A percentile compares a stretch with the other conserved stretches of the same genome.
phyloP scores from a whole-genome alignment of 2,329 filamentous ascomycete species.

The Colletotrichum endophyticum region DNA sequence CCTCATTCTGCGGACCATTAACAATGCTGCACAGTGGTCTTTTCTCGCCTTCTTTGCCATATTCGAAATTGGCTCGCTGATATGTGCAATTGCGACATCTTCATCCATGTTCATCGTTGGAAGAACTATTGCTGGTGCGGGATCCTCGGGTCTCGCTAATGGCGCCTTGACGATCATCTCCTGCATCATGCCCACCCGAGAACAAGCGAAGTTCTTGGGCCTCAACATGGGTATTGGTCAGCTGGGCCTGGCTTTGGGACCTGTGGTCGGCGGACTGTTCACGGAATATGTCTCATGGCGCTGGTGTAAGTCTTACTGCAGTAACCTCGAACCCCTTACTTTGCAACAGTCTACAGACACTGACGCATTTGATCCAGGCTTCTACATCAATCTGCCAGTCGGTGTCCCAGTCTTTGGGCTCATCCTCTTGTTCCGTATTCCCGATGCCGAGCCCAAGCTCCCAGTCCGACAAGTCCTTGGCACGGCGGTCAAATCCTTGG shows the following conservation, averaged over 20 bases:
- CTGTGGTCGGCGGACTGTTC: constrained; percentile 32
- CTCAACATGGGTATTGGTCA: constrained; percentile 26
- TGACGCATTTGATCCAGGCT: constrained; percentile 6
- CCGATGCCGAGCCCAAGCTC: constrained; percentile 23
- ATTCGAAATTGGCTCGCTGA: constrained; percentile 60
- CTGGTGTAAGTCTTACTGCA: constrained; percentile 24
- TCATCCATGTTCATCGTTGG: constrained; percentile 60
- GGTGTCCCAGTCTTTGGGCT: constrained; percentile 21
- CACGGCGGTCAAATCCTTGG: constrained; percentile 30
- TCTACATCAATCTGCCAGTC: constrained; percentile 30
- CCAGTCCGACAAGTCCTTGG: neutral
- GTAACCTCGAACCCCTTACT: neutral
- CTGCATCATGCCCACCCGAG: constrained; percentile 40
- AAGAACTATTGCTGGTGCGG: constrained; percentile 57
- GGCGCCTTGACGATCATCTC: constrained; percentile 57
- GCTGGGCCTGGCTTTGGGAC: constrained; percentile 25
- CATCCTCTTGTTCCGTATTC: constrained; percentile 18
- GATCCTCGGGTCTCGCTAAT: constrained; percentile 55
- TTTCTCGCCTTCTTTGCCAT: constrained; percentile 48
- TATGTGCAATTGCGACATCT: constrained; percentile 55
- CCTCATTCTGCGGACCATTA: neutral
- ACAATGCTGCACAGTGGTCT: constrained; percentile 31
- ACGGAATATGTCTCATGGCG: constrained; percentile 26
- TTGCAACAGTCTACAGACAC: neutral
- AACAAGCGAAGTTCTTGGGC: constrained; percentile 35